phyloP scores from a whole-genome alignment of 2,329 filamentous ascomycete species.

The Coniochaeta pulveracea region DNA sequence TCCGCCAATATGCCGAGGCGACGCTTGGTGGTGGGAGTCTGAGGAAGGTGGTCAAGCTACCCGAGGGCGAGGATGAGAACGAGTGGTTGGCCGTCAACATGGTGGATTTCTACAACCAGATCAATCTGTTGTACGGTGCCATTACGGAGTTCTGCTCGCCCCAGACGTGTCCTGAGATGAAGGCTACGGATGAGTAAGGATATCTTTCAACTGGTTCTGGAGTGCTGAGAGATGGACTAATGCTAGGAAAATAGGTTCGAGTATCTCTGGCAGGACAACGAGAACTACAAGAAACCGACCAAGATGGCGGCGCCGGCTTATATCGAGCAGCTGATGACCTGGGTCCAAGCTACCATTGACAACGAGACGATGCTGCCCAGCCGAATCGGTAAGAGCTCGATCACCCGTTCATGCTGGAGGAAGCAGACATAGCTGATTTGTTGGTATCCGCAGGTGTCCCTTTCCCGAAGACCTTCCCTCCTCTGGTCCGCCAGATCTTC shows the following conservation, averaged over 20 bases:
- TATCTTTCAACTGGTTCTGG: conserved; percentile 1
- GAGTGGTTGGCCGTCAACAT: conserved; percentile 98
- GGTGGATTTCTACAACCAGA: conserved; percentile 99
- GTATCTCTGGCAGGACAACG: conserved; percentile 96
- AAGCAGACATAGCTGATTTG: conserved; percentile 7
- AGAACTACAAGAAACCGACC: conserved; percentile 88
- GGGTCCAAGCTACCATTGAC: conserved; percentile 92
- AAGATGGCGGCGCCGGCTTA: conserved; percentile 97
- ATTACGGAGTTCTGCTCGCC: conserved; percentile 99
- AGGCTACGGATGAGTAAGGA: conserved; percentile 91
- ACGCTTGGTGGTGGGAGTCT: conserved; percentile 90
- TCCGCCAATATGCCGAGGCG: conserved; percentile 96
- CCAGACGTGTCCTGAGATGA: conserved; percentile 97
- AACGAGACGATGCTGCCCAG: conserved; percentile 94
- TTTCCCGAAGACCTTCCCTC: conserved; percentile 86
- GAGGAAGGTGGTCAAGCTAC: conserved; percentile 90
- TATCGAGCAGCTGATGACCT: conserved; percentile 94
- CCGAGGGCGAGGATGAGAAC: conserved; percentile 93
- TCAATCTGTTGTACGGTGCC: conserved; percentile 95
- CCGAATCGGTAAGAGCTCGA: conserved; percentile 60
- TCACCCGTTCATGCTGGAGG: not conserved
- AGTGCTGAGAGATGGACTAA: conserved; percentile 6
- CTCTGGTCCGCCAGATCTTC: conserved; percentile 88
- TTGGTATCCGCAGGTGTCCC: conserved; percentile 54
- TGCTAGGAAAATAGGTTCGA: too few species aligned